These are phyloP conservation scores for Phytophthora constricta DNA, from an alignment of 352 stramenopile species.

Conservation along the genomic window DNA sequence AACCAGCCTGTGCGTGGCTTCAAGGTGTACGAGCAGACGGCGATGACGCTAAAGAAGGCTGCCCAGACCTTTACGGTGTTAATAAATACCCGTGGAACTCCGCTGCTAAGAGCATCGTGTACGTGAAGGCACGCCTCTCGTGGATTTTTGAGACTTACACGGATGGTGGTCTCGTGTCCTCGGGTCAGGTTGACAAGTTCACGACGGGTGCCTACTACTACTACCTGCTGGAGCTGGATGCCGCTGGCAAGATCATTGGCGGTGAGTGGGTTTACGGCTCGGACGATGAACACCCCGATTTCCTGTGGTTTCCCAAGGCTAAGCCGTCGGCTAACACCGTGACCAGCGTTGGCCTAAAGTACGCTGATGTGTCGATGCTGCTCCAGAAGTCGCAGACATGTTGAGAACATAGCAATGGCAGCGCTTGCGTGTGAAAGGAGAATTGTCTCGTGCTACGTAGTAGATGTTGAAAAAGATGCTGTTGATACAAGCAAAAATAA, in stretches of 20 bases:
- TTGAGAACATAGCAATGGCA: no score
- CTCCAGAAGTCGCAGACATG: not conserved
- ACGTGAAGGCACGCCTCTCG: conserved; percentile 32
- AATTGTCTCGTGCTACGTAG: no score
- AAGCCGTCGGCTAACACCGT: conserved; percentile 13
- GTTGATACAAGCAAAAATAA: no score
- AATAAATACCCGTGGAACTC: conserved; percentile 42
- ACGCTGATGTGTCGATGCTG: conserved; percentile 12
- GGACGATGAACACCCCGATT: conserved; percentile 22
- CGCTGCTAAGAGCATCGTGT: conserved; percentile 27
- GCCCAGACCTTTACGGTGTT: conserved; percentile 25
- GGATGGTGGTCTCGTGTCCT: conserved; percentile 18
- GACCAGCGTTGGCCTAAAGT: conserved; percentile 19
- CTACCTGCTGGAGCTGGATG: conserved; percentile 28
- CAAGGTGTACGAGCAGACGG: conserved; percentile 17
- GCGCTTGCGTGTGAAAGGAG: no score
- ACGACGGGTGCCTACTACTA: conserved; percentile 17
- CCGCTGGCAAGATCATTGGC: conserved; percentile 20
- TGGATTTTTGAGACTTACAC: conserved; percentile 34
- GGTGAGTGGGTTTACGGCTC: conserved; percentile 26
- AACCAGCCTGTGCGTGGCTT: conserved; percentile 47
- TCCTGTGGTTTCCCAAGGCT: conserved; percentile 19
- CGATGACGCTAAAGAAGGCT: conserved; percentile 18
- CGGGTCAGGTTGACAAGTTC: conserved; percentile 4
- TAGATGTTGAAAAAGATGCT: no score